Conservation (phyloP, 2,329 filamentous ascomycete species). For the Xylaria sp. region DNA sequence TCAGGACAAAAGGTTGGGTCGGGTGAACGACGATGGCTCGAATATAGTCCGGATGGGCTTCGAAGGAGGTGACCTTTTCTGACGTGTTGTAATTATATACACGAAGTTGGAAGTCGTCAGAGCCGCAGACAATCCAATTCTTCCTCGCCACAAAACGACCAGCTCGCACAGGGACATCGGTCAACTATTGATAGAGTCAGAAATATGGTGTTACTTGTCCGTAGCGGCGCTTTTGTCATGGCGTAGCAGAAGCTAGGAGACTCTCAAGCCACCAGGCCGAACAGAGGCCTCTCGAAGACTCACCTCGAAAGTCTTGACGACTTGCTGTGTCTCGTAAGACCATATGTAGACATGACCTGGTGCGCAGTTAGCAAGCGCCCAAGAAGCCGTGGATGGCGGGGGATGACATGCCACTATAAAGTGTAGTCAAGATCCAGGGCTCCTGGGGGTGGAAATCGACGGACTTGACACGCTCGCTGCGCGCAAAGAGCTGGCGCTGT, state of each 20-base stretch:
- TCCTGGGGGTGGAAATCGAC: conserved; percentile 97
- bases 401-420: conserved; percentile 82
- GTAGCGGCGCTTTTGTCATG: not conserved
- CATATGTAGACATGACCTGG: conserved; percentile 97
- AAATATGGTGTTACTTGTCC: not conserved
- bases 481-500: conserved; percentile 81
- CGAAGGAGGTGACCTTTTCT: conserved; percentile 96
- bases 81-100: conserved; percentile 99
- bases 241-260: not conserved
- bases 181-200: conserved; percentile 57
- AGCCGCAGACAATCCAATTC: conserved; percentile 98
- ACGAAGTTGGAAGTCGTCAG: conserved; percentile 85
- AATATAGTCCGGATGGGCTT: conserved; percentile 98
- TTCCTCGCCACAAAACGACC: conserved; percentile 96
- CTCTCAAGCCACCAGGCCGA: not conserved
- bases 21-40: conserved; percentile 95
- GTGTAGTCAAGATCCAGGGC: conserved; percentile 94
- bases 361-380: conserved; percentile 23
- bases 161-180: conserved; percentile 95
- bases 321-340: conserved; percentile 95
- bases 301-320: conserved; percentile 94
- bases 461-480: conserved; percentile 92
- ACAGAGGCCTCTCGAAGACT: not conserved
- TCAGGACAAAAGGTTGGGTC: conserved; percentile 92
- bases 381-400: conserved; percentile 8